These are phyloP conservation scores for Agaricales sp. DNA, from an alignment of 1,284 basidiomycete genomes.

Conservation along the genomic window DNA sequence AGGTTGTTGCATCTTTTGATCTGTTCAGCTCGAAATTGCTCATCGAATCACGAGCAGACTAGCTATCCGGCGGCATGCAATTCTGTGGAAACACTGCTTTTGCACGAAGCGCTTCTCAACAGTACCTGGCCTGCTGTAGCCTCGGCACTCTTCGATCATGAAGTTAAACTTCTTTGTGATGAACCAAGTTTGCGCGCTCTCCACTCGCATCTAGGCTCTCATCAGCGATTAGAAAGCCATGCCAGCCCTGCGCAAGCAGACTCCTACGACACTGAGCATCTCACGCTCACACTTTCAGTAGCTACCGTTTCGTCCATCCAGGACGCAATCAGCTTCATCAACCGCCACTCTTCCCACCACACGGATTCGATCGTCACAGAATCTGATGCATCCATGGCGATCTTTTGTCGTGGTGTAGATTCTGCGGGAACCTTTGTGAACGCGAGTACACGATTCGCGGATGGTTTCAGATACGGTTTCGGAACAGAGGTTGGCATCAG, in stretches of 20 bases:
- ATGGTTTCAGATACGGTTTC: constrained; percentile 95
- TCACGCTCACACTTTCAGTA: constrained; percentile 78
- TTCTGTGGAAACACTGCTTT: constrained; percentile 81
- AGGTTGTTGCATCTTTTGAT: constrained; percentile 40
- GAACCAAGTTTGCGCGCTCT: constrained; percentile 46
- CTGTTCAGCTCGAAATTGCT: constrained; percentile 5
- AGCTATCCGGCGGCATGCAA: constrained; percentile 98
- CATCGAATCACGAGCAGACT: constrained; percentile 43
- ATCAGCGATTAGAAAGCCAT: constrained; percentile 31
- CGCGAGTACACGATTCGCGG: constrained; percentile 91
- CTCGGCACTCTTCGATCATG: constrained; percentile 52
- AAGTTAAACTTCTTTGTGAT: constrained; percentile 81
- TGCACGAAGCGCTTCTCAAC: constrained; percentile 64
- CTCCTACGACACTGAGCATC: constrained; percentile 84
- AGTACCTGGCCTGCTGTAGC: constrained; percentile 81
- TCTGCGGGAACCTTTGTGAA: constrained; percentile 93
- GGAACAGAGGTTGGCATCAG: constrained; percentile 98
- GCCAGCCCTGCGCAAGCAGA: constrained; percentile 42
- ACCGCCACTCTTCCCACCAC: constrained; percentile 89
- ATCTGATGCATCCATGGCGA: constrained; percentile 48
- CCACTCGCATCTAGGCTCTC: constrained; percentile 21
- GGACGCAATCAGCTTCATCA: constrained; percentile 83
- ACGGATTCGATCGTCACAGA: constrained; percentile 95
- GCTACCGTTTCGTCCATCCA: constrained; percentile 60
- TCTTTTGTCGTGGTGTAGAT: constrained; percentile 84